A percentile compares a stretch with the other conserved stretches of the same genome.
Evolutionary conservation across 768 basidiomycete species (phyloP).

Genomic region (Collybia nuda): DNA sequence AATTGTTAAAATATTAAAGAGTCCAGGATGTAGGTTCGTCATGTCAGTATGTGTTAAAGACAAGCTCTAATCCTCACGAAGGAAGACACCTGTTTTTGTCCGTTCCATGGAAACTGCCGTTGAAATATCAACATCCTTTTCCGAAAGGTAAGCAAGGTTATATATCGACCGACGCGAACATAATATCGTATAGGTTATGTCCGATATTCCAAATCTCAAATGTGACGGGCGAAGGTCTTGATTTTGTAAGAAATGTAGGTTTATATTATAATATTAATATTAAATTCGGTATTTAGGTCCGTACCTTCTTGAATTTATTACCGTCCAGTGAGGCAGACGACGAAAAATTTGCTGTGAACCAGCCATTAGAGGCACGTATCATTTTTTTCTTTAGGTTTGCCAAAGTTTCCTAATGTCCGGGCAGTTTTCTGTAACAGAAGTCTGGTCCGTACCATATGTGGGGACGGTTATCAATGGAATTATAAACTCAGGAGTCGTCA

Average conservation of each 20-base stretch:
- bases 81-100: slow-evolving; percentile 83
- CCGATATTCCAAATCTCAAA: slow-evolving; percentile 93
- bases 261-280: neutral
- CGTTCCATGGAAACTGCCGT: slow-evolving; percentile 80
- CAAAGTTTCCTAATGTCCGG: neutral
- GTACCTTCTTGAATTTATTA: slow-evolving; percentile 88
- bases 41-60: neutral
- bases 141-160: slow-evolving; percentile 55
- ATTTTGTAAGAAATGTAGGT: slow-evolving; percentile 48
- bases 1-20: slow-evolving; percentile 87
- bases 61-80: slow-evolving; percentile 23
- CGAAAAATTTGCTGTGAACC: slow-evolving; percentile 77
- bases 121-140: slow-evolving; percentile 72
- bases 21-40: slow-evolving; percentile 85
- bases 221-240: slow-evolving; percentile 90
- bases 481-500: slow-evolving; percentile 70
- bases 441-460: slow-evolving; percentile 87
- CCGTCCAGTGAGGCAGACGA: slow-evolving; percentile 85
- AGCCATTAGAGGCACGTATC: slow-evolving; percentile 68
- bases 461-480: slow-evolving; percentile 87
- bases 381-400: neutral
- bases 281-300: slow-evolving; percentile 45
- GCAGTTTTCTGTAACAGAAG: slow-evolving; percentile 82
- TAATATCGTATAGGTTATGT: slow-evolving; percentile 56
- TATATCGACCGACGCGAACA: slow-evolving; percentile 6